Base-by-base conservation (phyloP, 768 basidiomycete genomes). In the Chiua virens region DNA sequence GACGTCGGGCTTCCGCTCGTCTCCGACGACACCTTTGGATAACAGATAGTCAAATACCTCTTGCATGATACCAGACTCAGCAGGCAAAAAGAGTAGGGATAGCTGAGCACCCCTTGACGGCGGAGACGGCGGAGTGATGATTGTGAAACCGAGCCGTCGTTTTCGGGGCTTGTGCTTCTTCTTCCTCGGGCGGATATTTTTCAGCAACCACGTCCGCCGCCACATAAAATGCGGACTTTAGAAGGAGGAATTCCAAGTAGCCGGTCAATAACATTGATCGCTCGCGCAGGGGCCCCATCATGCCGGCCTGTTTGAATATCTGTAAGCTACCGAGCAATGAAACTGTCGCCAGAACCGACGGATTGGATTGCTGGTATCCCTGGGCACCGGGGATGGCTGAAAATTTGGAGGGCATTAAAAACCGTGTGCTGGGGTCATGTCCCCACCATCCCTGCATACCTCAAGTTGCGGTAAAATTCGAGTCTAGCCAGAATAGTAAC, bases 381-480 rank as follows among this genome's bases (percentile, higher is more conserved):
- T 92, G 89, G 1, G 97, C 97, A 48, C 97, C 97, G 18, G 77
- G 79, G 55, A 91, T 89, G 9, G 94, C 87, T 42, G 80, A 80
- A 72, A 97, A 99, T 45, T 64, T 75, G 13, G 86, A 75, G 23
- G 89, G 86, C 96, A 98, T 98, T 48, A 79, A 74, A 75, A 99
- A 98, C 27, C 97, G 86, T 35, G 93, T 95, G 47, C 74, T 64
- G 25, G 85, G 78, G 61, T 92, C 84, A 67, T 98, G 94, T 40
- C 97, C 97, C 96, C 96, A 99, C 97, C 97, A 99, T 40, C 97
- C n/a, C 97, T 36, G 92, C 86, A 54, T 83, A 84, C 64, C 97
- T 30, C 97, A 57, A 20, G 25, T 42, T 45, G 62, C 38, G 35
- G 43, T 56, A 58, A 58, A 42, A 45, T 28, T 52, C 40, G 27